These are phyloP conservation scores for Arthrobotrys sinensis DNA, from an alignment of 2,329 filamentous ascomycete genomes.

Conservation along the genomic window DNA sequence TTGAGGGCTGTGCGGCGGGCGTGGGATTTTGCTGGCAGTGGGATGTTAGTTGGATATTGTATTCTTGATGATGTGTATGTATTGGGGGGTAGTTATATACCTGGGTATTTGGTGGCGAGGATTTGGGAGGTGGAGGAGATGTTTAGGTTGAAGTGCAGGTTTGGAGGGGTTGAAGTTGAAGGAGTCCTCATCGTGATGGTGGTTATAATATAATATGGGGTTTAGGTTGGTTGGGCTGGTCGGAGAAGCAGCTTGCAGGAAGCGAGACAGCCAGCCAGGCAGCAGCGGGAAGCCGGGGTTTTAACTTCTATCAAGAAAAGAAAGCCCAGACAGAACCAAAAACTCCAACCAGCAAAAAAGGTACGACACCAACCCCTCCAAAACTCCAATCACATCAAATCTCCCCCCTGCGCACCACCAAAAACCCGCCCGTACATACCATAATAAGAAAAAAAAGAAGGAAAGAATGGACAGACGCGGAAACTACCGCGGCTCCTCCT, in stretches of 20 bases:
- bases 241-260: background rate
- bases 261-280: background rate
- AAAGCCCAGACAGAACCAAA: no score
- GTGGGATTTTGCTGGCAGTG: slow-evolving; percentile 70
- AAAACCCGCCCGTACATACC: background rate
- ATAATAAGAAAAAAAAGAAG: slow-evolving; percentile 41
- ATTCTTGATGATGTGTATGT: no score
- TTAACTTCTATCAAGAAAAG: no score
- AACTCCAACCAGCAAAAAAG: no score
- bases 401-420: no score
- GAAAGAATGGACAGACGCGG: slow-evolving; percentile 62
- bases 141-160: background rate
- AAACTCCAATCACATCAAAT: background rate
- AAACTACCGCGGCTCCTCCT: slow-evolving; percentile 53
- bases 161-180: background rate
- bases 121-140: slow-evolving; percentile 10
- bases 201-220: background rate
- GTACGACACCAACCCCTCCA: slow-evolving; percentile 29
- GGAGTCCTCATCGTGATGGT: slow-evolving; percentile 32
- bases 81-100: slow-evolving; percentile 2
- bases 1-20: slow-evolving; percentile 69
- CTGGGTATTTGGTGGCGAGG: slow-evolving; percentile 41
- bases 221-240: slow-evolving; percentile 28
- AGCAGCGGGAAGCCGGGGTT: slow-evolving; percentile 45
- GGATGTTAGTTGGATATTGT: no score